Conservation (phyloP, 2,329 filamentous ascomycete species). For the Cladophialophora psammophila region DNA sequence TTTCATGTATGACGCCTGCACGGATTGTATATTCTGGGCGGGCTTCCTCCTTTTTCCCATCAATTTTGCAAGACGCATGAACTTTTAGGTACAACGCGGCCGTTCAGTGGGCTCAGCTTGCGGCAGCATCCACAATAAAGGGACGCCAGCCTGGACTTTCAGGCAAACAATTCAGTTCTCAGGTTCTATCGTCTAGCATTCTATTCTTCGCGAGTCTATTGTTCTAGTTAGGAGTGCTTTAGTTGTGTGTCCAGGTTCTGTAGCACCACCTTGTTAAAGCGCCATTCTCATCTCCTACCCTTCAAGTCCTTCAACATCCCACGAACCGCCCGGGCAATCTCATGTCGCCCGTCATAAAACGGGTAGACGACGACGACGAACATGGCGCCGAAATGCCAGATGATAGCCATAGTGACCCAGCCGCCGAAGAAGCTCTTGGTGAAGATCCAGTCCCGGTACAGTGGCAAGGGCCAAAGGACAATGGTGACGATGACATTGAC, state of each 20-base stretch:
- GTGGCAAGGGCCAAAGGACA: constrained; percentile 39
- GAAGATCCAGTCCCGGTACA: constrained; percentile 40
- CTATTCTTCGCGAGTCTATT: no score
- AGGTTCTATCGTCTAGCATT: no score
- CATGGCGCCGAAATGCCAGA: constrained; percentile 37
- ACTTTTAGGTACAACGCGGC: no score
- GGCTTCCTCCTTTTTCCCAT: no score
- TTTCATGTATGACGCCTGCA: no score
- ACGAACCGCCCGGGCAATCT: constrained; percentile 26
- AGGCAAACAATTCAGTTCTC: no score
- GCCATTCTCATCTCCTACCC: background rate
- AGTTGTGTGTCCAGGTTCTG: background rate
- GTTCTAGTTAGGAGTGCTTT: no score
- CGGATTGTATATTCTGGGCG: no score
- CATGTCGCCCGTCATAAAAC: constrained; percentile 34
- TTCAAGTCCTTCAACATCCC: constrained; percentile 24
- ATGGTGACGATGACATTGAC: constrained; percentile 38
- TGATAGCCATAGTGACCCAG: constrained; percentile 37
- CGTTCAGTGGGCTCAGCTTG: no score
- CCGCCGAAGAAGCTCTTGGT: constrained; percentile 35
- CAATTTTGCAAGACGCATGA: no score
- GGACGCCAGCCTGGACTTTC: no score
- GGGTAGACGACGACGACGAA: constrained; percentile 37
- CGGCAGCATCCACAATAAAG: no score
- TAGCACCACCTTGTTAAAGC: background rate